Evolutionary conservation across 441 rosid species (phyloP).

Genomic region (Brassica balearica): DNA sequence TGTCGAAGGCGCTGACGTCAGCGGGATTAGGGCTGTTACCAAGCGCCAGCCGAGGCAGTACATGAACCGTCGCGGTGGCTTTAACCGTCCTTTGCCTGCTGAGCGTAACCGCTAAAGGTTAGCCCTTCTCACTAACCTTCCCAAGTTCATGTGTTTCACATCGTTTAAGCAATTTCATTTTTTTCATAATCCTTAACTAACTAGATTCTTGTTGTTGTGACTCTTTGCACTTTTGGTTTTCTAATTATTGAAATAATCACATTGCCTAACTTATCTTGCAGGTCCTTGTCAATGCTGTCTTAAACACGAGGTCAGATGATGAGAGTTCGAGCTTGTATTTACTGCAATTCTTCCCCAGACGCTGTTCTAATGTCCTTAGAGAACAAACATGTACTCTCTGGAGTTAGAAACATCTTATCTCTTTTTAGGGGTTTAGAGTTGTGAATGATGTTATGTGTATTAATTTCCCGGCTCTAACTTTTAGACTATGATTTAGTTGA

Average conservation of each 20-base stretch:
- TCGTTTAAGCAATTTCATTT: not conserved
- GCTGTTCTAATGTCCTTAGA: conserved; percentile 22
- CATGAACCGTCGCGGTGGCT: conserved; percentile 96
- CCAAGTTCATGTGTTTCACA: not conserved
- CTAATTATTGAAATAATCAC: not conserved
- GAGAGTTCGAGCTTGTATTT: conserved; percentile 23
- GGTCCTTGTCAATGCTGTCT: conserved; percentile 19
- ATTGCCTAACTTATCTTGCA: conserved; percentile 25
- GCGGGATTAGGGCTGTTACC: conserved; percentile 78
- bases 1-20: conserved; percentile 78
- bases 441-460: conserved; percentile 17
- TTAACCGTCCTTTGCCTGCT: conserved; percentile 85
- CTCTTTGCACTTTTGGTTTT: not conserved
- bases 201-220: not conserved
- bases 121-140: conserved; percentile 36
- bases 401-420: conserved; percentile 12
- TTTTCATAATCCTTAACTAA: not conserved
- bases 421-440: not conserved
- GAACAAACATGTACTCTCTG: conserved; percentile 28
- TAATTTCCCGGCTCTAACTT: conserved; percentile 8
- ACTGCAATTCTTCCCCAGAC: conserved; percentile 24
- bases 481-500: conserved; percentile 20
- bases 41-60: conserved; percentile 95
- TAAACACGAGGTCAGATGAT: conserved; percentile 3
- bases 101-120: conserved; percentile 80